Evolutionary conservation across 2,329 filamentous ascomycete species (phyloP), one percentile per base, ranked within the genome.

Genomic region (Colletotrichum costaricense): DNA sequence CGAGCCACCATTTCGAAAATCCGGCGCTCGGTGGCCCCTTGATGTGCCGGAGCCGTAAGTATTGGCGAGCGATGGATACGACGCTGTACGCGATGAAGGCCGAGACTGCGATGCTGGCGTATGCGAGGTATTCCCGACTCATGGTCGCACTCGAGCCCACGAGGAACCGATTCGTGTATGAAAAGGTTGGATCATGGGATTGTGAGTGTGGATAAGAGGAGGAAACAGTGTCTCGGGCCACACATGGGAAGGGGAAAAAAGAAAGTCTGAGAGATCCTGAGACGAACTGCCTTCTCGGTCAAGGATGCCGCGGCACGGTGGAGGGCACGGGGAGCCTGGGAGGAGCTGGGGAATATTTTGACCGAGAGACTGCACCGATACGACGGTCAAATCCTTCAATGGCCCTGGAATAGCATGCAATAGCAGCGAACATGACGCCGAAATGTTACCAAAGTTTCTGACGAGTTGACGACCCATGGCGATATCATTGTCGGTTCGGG

Each of bases 1-100:
- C 73, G 24, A 86, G 76, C 83, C 84, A 87, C 74, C 82, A 77
- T 65, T 83, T 83, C 0, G 85, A 84, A 42, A 86, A 80, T 0
- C 75, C 79, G 2, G 84, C 83, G 3, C 79, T 62, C 19, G 75
- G 75, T 5, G 85, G 85, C 0, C 85, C 85, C 6, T 80, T 80
- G 67, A 86, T 78, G 71, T 85, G 81, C 12, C 82, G 79, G 7
- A 87, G 80, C 30, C 84, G 81, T 33, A 72, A 77, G 75, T 84
- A 85, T 26, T 81, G 77, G 5, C 67, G 69, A 42, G 76, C 76
- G 9, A 73, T 77, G 3, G 78, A 78, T 8, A 73, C 24, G 5
- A 67, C 28, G 38, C 3, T 12, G 24, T 67, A 72, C 4, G 59
- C 1, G 58, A 76, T 75, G 73, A 78, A 24, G 16, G 35, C 12